Evolutionary conservation across 1,139 yeast species (phyloP).

Genomic region (Candida neerlandica): DNA sequence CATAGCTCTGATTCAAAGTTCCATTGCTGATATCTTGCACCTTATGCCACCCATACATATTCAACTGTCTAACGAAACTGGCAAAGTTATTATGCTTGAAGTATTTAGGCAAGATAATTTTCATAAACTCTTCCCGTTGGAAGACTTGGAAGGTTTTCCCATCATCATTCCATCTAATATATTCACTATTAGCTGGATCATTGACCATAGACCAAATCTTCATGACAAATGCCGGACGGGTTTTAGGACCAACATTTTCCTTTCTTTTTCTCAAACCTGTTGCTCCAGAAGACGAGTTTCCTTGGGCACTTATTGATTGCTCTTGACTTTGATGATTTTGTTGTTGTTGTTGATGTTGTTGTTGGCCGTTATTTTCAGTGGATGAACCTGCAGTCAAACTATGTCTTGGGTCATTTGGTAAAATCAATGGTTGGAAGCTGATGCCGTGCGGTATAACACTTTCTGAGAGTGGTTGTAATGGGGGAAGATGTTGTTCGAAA

Average conservation of each 20-base stretch:
- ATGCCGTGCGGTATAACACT: constrained; percentile 32
- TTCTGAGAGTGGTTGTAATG: constrained; percentile 40
- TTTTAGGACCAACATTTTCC: constrained; percentile 39
- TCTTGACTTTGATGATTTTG: constrained; percentile 1
- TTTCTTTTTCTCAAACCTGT: constrained; percentile 25
- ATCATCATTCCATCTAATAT: constrained; percentile 82
- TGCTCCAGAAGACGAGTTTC: background rate
- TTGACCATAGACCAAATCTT: constrained; percentile 96
- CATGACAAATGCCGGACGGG: constrained; percentile 84
- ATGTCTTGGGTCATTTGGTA: constrained; percentile 11
- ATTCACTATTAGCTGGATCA: constrained; percentile 66
- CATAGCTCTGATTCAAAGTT: constrained; percentile 55
- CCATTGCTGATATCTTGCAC: constrained; percentile 79
- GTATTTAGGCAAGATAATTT: constrained; percentile 79
- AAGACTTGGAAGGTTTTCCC: constrained; percentile 85
- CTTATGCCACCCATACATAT: constrained; percentile 98
- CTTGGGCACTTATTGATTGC: background rate
- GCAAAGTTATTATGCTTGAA: constrained; percentile 95
- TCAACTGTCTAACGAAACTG: constrained; percentile 89
- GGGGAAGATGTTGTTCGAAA: constrained; percentile 26
- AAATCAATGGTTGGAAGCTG: constrained; percentile 14
- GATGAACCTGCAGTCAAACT: constrained; percentile 16
- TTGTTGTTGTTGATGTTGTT: constrained; percentile 8
- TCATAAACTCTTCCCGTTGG: constrained; percentile 86
- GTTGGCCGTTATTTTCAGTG: constrained; percentile 5